phyloP scores from a whole-genome alignment of 441 rosid species.

The Gossypium davidsonii region DNA sequence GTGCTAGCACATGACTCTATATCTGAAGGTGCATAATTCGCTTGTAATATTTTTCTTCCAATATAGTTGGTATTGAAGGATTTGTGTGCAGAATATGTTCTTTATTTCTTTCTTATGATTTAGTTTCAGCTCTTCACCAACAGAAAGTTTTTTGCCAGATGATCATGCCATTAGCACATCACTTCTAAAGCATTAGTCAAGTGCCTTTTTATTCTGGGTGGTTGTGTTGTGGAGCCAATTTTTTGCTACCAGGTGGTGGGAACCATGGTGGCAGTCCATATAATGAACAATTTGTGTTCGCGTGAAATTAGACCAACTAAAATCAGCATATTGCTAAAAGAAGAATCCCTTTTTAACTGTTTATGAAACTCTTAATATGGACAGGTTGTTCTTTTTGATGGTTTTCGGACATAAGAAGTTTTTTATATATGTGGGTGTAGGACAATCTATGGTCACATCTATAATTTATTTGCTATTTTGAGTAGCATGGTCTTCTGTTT shows the following conservation, averaged over 20 bases:
- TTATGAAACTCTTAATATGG: neutral
- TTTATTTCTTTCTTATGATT: neutral
- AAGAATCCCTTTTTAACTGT: neutral
- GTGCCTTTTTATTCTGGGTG: neutral
- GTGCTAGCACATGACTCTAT: constrained; percentile 4
- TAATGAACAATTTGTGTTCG: neutral
- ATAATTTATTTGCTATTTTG: neutral
- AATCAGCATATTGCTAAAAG: constrained; percentile 3
- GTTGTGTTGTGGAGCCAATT: neutral
- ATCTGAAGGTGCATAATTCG: neutral
- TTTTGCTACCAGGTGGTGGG: neutral
- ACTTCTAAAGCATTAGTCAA: neutral
- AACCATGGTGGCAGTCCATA: neutral
- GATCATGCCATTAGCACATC: neutral
- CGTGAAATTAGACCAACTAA: neutral
- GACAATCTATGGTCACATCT: neutral
- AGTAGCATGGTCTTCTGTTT: constrained; percentile 3
- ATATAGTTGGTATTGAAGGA: neutral
- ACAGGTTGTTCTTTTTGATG: neutral
- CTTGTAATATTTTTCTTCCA: neutral
- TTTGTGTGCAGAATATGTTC: neutral
- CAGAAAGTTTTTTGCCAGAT: neutral
- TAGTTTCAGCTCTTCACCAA: neutral
- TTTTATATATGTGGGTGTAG: neutral
- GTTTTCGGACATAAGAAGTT: neutral